phyloP scores from a whole-genome alignment of 768 basidiomycete species.

The Phylloporus arenicola region DNA sequence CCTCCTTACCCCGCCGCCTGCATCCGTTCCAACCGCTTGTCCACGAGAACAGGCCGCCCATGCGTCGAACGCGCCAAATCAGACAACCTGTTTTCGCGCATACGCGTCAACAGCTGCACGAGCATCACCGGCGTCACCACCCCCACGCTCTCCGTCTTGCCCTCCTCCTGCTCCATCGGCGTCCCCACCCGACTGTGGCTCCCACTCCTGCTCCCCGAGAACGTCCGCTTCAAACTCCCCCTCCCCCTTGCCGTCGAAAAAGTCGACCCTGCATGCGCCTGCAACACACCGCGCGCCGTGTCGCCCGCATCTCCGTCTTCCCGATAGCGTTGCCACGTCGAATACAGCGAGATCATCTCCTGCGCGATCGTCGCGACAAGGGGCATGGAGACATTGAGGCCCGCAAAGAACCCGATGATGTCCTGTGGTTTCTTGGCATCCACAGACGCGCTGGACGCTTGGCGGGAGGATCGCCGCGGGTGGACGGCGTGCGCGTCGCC shows the following conservation, averaged over 20 bases:
- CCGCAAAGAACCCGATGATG: slow-evolving; percentile 76
- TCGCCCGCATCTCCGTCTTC: slow-evolving; percentile 49
- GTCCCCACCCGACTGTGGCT: slow-evolving; percentile 26
- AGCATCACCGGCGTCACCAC: slow-evolving; percentile 56
- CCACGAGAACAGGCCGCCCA: slow-evolving; percentile 51
- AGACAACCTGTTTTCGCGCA: slow-evolving; percentile 60
- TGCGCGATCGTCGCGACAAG: slow-evolving; percentile 81
- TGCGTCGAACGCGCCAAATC: slow-evolving; percentile 49
- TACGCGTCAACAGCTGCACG: slow-evolving; percentile 50
- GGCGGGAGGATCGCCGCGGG: slow-evolving; percentile 52
- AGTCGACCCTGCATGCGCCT: slow-evolving; percentile 13
- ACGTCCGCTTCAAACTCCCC: slow-evolving; percentile 21
- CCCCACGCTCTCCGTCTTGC: slow-evolving; percentile 6
- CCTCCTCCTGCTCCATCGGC: slow-evolving; percentile 20
- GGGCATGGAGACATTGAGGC: slow-evolving; percentile 78
- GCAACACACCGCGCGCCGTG: slow-evolving; percentile 9
- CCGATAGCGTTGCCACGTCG: slow-evolving; percentile 81
- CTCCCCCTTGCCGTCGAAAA: slow-evolving; percentile 17
- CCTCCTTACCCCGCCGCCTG: slow-evolving; percentile 47
- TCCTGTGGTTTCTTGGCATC: slow-evolving; percentile 47
- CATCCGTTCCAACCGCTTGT: slow-evolving; percentile 69
- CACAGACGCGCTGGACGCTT: slow-evolving; percentile 30
- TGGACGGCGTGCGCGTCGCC: slow-evolving; percentile 23
- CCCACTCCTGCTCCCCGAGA: slow-evolving; percentile 19
- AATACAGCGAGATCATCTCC: slow-evolving; percentile 86